Conservation (phyloP, 2,329 filamentous ascomycete genomes). For the Aspergillus jensenii region DNA sequence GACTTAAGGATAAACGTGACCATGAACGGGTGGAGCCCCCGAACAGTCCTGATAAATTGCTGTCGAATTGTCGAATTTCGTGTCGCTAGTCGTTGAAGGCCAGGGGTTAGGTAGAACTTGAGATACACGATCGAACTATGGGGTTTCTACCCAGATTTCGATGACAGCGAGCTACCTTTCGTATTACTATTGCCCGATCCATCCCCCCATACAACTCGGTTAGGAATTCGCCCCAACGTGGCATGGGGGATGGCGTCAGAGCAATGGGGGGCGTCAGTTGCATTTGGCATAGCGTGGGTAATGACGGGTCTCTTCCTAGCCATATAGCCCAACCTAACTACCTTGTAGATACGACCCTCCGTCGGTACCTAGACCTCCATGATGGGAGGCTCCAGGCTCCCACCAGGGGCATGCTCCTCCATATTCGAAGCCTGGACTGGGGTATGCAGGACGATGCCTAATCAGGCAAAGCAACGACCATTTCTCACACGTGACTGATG, state of each 20-base stretch:
- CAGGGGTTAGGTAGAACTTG: not conserved
- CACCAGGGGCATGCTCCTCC: not conserved
- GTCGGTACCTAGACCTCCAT: not conserved
- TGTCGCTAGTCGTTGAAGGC: not conserved
- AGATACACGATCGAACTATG: not conserved
- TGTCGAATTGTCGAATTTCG: not conserved
- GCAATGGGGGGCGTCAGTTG: not conserved
- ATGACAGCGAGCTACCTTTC: not conserved
- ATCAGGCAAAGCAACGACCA: not conserved
- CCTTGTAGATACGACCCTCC: not conserved
- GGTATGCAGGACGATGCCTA: not conserved
- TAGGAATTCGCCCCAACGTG: constrained; percentile 1
- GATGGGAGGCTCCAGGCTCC: not conserved
- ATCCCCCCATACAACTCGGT: not conserved
- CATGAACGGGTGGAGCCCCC: constrained; percentile 11
- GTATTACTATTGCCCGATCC: not conserved
- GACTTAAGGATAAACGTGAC: constrained; percentile 10
- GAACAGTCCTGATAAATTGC: not conserved
- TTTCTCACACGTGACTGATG: not conserved
- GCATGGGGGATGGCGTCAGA: constrained; percentile 4
- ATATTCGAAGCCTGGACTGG: no score
- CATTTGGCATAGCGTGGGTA: not conserved
- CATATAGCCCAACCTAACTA: not conserved
- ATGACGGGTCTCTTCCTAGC: not conserved
- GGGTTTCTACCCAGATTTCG: not conserved